phyloP scores from a whole-genome alignment of 73 alveolate species.

The Blepharisma japonicum region DNA sequence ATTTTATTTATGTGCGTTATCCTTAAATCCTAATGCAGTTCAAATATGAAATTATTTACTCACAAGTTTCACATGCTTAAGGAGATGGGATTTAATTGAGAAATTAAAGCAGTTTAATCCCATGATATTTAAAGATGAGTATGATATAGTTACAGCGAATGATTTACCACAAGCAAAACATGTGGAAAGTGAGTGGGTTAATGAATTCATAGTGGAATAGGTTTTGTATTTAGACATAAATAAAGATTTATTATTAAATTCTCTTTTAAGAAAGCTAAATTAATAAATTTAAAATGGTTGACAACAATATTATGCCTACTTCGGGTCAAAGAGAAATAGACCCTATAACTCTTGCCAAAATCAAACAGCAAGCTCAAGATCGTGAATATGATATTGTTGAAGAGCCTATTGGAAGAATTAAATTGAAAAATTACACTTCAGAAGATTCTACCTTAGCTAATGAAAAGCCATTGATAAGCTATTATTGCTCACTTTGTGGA shows the following conservation, averaged over 20 bases:
- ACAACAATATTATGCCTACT: constrained; percentile 19
- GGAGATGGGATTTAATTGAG: constrained; percentile 46
- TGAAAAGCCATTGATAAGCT: not conserved
- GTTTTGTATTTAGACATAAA: too few relatives aligned
- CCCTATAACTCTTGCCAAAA: constrained; percentile 16
- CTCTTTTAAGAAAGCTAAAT: too few relatives aligned
- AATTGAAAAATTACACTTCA: constrained; percentile 29
- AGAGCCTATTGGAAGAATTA: constrained; percentile 26
- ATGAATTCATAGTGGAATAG: too few relatives aligned
- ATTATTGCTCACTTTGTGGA: constrained; percentile 31
- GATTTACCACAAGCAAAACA: too few relatives aligned
- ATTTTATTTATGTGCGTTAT: constrained; percentile 71
- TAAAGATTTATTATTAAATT: too few relatives aligned
- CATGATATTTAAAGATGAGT: constrained; percentile 40
- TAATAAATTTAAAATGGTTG: not conserved
- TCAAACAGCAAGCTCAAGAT: constrained; percentile 14
- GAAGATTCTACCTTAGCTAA: constrained; percentile 29
- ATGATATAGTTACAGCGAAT: too few relatives aligned
- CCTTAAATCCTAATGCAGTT: constrained; percentile 73
- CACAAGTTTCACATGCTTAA: constrained; percentile 44
- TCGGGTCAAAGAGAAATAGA: constrained; percentile 28
- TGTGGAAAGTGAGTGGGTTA: too few relatives aligned
- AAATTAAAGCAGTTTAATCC: constrained; percentile 38
- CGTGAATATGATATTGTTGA: constrained; percentile 36
- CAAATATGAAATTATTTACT: constrained; percentile 82